phyloP scores from a whole-genome alignment of 176 grass and related monocot species.

The Hyparrhenia diplandra region DNA sequence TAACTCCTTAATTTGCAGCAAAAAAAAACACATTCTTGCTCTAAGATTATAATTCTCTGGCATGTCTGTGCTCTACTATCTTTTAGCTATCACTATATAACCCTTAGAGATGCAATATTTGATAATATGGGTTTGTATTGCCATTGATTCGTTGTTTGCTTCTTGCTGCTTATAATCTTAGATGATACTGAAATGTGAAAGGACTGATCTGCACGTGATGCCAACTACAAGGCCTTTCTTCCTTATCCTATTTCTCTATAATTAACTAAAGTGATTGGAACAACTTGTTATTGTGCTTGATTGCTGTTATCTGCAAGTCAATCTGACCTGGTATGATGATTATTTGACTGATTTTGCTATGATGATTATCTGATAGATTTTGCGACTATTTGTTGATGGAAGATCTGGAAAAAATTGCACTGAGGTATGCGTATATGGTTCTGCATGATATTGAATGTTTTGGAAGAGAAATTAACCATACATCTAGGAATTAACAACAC shows the following conservation, averaged over 20 bases:
- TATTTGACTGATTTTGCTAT: conserved; percentile 29
- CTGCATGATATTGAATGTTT: background rate
- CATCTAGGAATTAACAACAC: background rate
- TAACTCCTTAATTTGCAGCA: conserved; percentile 7
- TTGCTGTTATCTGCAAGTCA: background rate
- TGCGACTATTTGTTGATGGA: conserved; percentile 30
- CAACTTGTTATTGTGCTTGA: background rate
- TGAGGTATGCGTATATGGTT: conserved; percentile 24
- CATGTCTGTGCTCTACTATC: background rate
- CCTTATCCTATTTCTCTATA: background rate
- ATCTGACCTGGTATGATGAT: conserved; percentile 22
- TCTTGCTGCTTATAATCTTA: conserved; percentile 3
- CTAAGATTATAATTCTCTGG: background rate
- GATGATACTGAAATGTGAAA: background rate
- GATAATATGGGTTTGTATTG: background rate
- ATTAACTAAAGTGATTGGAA: background rate
- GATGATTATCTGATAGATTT: conserved; percentile 26
- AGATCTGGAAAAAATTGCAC: conserved; percentile 13
- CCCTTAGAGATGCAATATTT: background rate
- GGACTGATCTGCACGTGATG: background rate
- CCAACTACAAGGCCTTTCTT: background rate
- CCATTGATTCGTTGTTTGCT: conserved; percentile 2
- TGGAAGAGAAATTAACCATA: background rate
- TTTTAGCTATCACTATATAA: conserved; percentile 18
- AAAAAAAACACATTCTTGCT: background rate